phyloP scores from a whole-genome alignment of 2,329 filamentous ascomycete genomes.

The Penicillium sp. region DNA sequence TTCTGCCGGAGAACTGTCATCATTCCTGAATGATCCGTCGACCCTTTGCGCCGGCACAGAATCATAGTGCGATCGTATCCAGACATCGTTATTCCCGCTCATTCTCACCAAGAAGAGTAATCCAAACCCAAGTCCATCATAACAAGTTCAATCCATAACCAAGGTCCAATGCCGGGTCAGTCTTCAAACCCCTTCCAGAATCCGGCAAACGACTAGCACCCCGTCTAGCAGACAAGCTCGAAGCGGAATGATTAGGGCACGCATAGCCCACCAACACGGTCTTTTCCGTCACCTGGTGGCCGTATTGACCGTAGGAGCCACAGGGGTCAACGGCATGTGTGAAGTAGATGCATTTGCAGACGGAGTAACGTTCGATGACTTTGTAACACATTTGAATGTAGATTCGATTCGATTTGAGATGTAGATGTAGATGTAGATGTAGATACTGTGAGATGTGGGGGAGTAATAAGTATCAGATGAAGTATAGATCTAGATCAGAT shows the following conservation, averaged over 20 bases:
- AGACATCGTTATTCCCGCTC: background rate
- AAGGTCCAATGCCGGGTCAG: constrained; percentile 8
- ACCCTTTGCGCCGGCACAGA: background rate
- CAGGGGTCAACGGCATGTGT: constrained; percentile 81
- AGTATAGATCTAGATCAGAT: background rate
- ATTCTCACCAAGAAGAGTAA: background rate
- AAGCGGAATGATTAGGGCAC: constrained; percentile 54
- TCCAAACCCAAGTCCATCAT: background rate
- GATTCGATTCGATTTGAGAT: too few species aligned
- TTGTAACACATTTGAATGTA: constrained; percentile 69
- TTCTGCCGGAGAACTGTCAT: background rate
- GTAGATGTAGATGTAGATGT: too few species aligned
- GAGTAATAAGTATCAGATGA: background rate
- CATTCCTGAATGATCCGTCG: background rate
- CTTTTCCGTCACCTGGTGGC: constrained; percentile 66
- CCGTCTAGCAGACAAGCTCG: constrained; percentile 7
- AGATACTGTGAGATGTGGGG: background rate
- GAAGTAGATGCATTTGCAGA: constrained; percentile 84
- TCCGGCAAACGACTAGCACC: constrained; percentile 18
- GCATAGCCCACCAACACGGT: constrained; percentile 78
- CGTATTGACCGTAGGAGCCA: constrained; percentile 65
- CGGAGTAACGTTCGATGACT: constrained; percentile 77
- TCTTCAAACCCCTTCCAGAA: constrained; percentile 20
- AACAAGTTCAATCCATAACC: constrained; percentile 8
- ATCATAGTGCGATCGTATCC: background rate